Evolutionary conservation across 495 filamentous ascomycete genomes (phyloP).

Genomic region (Aspergillus ellipticus): DNA sequence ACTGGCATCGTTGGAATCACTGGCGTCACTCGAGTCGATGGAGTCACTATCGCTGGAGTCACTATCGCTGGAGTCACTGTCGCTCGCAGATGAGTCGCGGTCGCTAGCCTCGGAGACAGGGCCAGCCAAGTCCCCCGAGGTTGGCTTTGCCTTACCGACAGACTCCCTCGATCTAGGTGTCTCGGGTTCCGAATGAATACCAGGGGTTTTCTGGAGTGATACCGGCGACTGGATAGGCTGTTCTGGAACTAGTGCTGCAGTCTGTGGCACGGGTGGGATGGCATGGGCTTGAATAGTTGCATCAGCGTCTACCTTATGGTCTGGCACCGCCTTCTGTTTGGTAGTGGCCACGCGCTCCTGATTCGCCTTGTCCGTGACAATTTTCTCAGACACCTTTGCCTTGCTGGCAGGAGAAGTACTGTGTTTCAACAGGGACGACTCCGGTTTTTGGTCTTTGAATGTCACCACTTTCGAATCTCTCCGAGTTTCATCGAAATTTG

Average conservation of each 20-base stretch:
- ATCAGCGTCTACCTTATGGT: no score
- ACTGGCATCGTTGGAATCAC: slow-evolving; percentile 1
- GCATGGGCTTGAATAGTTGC: no score
- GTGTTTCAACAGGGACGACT: slow-evolving; percentile 1
- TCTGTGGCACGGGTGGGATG: no score
- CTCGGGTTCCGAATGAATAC: no score
- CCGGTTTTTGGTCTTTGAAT: slow-evolving; percentile 23
- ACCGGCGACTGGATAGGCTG: no score
- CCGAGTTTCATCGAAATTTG: slow-evolving; percentile 19
- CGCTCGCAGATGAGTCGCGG: slow-evolving; percentile 22
- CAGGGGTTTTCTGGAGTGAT: no score
- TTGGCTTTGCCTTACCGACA: slow-evolving; percentile 3
- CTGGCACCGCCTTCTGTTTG: no score
- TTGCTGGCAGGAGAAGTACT: neutral
- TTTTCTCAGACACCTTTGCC: neutral
- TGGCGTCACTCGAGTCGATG: slow-evolving; percentile 5
- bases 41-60: slow-evolving; percentile 11
- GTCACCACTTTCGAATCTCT: slow-evolving; percentile 33
- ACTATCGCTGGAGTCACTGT: slow-evolving; percentile 15
- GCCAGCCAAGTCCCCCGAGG: slow-evolving; percentile 10
- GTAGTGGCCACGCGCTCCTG: no score
- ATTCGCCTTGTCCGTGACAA: no score
- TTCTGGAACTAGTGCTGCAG: no score
- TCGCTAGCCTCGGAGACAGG: slow-evolving; percentile 14
- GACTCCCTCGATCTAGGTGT: neutral